phyloP scores from a whole-genome alignment of 768 basidiomycete species.

The Cyclocybe aegerita region DNA sequence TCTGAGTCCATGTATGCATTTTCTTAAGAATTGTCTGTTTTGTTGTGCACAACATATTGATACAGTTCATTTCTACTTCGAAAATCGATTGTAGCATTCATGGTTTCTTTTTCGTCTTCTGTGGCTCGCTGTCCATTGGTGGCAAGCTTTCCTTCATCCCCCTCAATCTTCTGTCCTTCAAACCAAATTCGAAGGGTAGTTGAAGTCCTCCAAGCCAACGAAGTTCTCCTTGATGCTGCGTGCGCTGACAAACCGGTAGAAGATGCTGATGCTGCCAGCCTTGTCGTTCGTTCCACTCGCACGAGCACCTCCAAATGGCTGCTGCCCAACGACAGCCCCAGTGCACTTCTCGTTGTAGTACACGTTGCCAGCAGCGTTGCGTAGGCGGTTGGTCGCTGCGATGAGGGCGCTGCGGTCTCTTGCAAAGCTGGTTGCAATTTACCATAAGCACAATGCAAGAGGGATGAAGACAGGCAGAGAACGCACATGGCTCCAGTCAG shows the following conservation, averaged over 20 bases:
- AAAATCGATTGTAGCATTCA: too few species aligned
- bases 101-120: too few species aligned
- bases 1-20: too few species aligned
- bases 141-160: too few species aligned
- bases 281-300: conserved; percentile 98
- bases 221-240: conserved; percentile 98
- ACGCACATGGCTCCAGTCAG: conserved; percentile 93
- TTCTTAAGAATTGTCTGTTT: too few species aligned
- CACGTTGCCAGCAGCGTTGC: conserved; percentile 92
- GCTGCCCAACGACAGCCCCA: conserved; percentile 95
- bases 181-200: conserved; percentile 85
- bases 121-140: too few species aligned
- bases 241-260: conserved; percentile 79
- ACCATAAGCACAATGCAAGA: too few species aligned
- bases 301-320: conserved; percentile 95
- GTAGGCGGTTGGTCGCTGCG: conserved; percentile 75
- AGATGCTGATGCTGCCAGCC: conserved; percentile 75
- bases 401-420: conserved; percentile 76
- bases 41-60: too few species aligned
- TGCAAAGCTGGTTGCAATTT: too few species aligned
- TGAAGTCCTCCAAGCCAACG: conserved; percentile 73
- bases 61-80: too few species aligned
- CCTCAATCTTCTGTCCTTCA: conserved; percentile 26
- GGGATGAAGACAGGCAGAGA: neutral
- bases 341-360: conserved; percentile 99